These are phyloP conservation scores for Chenopodium suecicum DNA, from an alignment of 148 eudicot genomes.

Conservation along the genomic window DNA sequence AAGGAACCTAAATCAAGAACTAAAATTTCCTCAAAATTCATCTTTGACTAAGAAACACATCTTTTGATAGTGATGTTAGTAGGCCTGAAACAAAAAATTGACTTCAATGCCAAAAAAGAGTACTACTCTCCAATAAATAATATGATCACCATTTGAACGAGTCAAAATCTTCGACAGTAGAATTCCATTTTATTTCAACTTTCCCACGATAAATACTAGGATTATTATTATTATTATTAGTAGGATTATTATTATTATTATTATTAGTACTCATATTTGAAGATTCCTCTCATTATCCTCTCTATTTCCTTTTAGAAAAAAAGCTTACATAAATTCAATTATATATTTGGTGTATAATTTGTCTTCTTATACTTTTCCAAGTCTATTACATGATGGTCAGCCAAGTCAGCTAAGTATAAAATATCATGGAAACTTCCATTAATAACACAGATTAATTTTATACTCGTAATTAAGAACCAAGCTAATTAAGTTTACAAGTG, in stretches of 20 bases:
- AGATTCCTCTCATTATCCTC: not conserved
- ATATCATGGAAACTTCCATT: conserved; percentile 15
- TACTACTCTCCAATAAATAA: not conserved
- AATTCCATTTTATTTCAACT: not conserved
- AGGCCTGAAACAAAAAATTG: conserved; percentile 11
- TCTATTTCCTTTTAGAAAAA: not conserved
- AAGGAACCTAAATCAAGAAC: not conserved
- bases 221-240: not conserved
- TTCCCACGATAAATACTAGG: conserved; percentile 1
- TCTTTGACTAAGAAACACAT: conserved; percentile 4
- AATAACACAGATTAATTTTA: not conserved
- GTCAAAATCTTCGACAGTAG: conserved; percentile 13
- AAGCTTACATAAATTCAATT: not conserved
- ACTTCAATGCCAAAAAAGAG: conserved; percentile 3
- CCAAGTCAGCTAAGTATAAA: not conserved
- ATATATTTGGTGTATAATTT: not conserved
- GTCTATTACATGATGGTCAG: not conserved
- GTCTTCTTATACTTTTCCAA: not conserved
- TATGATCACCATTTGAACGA: not conserved
- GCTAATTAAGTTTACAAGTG: not conserved
- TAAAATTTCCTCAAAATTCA: not conserved
- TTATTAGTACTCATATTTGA: not conserved
- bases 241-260: too few species aligned
- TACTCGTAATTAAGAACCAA: not conserved
- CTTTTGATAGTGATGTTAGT: conserved; percentile 21